Evolutionary conservation across 495 filamentous ascomycete species (phyloP), one percentile per base, ranked within the genome.

Genomic region (Aspergillus sparsus): DNA sequence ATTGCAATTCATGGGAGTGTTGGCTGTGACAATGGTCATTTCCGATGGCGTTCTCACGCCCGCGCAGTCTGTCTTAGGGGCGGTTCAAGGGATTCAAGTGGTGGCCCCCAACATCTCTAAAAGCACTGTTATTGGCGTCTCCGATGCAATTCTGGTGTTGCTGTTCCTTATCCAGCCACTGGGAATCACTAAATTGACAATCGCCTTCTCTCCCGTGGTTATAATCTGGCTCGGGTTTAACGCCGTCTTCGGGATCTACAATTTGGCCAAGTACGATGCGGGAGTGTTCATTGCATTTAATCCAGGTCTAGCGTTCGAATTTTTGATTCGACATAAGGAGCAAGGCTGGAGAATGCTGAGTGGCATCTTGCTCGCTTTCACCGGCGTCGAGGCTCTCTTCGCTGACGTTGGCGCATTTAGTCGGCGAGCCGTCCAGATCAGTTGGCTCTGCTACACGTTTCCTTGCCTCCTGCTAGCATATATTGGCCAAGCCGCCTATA

Each of bases 221-320:
- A 83, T 91, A 39, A 62, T 89, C 16, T 92, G 89, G 89, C 82
- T 92, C 3, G 72, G 74, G 2, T 85, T 91, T 64, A 90, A 91
- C 64, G 70, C 80, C 18, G 66, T 65, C 3, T 89, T 87, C 70
- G 89, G 89, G 5, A 88, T 91, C 46, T 90, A 90, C 54, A 88
- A 89, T 62, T 74, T 90, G 8, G 80, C 71, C 13, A 72, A 77
- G n/a, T 84, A 82, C 57, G 89, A 91, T 66, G 74, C 84, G 34
- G 76, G 79, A 0, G 86, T 92, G 13, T 71, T 90, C 27, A 85
- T 85, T 67, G 89, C 88, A 0, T 90, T 92, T 65, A 85, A 77
- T 31, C 89, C 88, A 0, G 84, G 80, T 49, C 87, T 82, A 57
- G 88, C 85, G 8, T 82, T 85, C 16, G 61, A 78, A 0, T 90